Conservation (phyloP, 805 yeast species). For the Spathaspora hagerdaliae region DNA sequence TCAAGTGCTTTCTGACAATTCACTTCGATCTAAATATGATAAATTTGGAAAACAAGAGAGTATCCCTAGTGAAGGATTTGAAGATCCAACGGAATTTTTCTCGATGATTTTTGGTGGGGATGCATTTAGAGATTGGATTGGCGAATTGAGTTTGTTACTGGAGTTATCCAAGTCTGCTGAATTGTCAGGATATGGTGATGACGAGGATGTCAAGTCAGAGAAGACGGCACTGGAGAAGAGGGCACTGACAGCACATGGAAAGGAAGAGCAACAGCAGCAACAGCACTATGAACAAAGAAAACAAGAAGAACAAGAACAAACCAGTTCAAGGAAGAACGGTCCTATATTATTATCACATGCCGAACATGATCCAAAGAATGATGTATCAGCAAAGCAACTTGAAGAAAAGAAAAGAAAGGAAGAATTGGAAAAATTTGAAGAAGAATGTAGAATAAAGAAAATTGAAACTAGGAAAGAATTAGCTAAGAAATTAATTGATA, state of each 20-base stretch:
- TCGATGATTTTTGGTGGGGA: constrained; percentile 83
- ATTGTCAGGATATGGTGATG: constrained; percentile 33
- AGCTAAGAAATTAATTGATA: constrained; percentile 49
- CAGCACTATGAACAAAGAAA: not conserved
- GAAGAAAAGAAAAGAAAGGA: constrained; percentile 44
- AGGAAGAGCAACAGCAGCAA: constrained; percentile 2
- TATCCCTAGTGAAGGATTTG: constrained; percentile 59
- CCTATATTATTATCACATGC: constrained; percentile 2
- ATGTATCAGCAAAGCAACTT: constrained; percentile 21
- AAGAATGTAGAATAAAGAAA: constrained; percentile 66
- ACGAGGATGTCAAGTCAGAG: constrained; percentile 14
- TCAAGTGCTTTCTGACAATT: constrained; percentile 68
- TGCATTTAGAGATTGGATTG: constrained; percentile 77
- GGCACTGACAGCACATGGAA: not conserved
- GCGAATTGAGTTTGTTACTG: constrained; percentile 60
- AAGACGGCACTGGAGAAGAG: not conserved
- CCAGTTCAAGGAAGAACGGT: not conserved
- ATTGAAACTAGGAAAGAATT: constrained; percentile 62
- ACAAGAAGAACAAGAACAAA: not conserved
- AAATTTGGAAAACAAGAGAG: constrained; percentile 72
- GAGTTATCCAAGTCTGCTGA: constrained; percentile 42
- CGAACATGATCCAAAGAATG: constrained; percentile 2
- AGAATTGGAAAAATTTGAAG: constrained; percentile 65
- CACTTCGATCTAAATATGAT: constrained; percentile 64
- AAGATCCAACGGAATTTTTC: constrained; percentile 83